phyloP scores from a whole-genome alignment of 1,284 basidiomycete genomes.

The Fomes fomentarius region DNA sequence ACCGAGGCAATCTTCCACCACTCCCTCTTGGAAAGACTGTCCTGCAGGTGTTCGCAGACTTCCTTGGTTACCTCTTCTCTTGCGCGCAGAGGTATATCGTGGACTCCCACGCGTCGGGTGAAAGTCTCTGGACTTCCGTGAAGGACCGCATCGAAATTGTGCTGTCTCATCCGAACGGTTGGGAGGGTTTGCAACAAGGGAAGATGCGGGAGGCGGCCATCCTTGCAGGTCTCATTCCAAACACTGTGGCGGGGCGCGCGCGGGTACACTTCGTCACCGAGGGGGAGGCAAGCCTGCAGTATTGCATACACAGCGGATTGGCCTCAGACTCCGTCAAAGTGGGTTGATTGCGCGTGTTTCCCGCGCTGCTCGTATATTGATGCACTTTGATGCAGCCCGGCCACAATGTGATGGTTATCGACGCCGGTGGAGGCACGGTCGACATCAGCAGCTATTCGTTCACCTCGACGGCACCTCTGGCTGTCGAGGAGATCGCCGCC shows the following conservation, averaged over 20 bases:
- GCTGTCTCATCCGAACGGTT: slow-evolving; percentile 48
- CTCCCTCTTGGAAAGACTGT: slow-evolving; percentile 51
- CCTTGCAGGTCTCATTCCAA: slow-evolving; percentile 36
- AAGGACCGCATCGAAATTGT: slow-evolving; percentile 37
- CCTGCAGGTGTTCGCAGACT: slow-evolving; percentile 54
- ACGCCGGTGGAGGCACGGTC: slow-evolving; percentile 60
- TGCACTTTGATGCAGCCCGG: slow-evolving; percentile 31
- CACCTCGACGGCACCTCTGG: slow-evolving; percentile 28
- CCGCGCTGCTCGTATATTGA: not conserved
- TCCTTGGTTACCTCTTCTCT: slow-evolving; percentile 49
- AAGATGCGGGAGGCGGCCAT: slow-evolving; percentile 43
- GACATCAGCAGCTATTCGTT: slow-evolving; percentile 54
- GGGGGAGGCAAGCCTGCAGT: slow-evolving; percentile 54
- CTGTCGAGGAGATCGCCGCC: slow-evolving; percentile 16
- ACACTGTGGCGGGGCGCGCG: slow-evolving; percentile 30
- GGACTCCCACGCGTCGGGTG: slow-evolving; percentile 49
- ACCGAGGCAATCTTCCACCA: slow-evolving; percentile 37
- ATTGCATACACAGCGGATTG: slow-evolving; percentile 43
- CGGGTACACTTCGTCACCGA: slow-evolving; percentile 51
- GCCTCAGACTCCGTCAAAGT: slow-evolving; percentile 36
- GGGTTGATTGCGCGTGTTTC: slow-evolving; percentile 1
- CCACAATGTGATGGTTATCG: slow-evolving; percentile 53
- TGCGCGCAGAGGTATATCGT: slow-evolving; percentile 50
- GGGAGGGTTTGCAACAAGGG: slow-evolving; percentile 46
- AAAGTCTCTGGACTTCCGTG: slow-evolving; percentile 39